Conservation (phyloP, 2,329 filamentous ascomycete genomes). For the Xylariaceae sp. region DNA sequence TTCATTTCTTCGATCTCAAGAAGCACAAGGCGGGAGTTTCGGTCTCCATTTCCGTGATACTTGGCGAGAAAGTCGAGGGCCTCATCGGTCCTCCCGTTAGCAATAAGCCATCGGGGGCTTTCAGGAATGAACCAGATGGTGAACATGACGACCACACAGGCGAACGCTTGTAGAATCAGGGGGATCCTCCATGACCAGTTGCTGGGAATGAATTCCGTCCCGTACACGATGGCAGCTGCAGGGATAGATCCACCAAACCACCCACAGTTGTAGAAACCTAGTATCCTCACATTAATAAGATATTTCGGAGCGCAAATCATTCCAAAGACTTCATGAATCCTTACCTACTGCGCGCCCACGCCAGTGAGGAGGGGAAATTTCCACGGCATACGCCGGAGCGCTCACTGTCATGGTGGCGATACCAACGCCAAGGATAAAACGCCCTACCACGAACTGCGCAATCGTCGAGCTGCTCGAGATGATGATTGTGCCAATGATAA, state of each 20-base stretch:
- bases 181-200: slow-evolving; percentile 59
- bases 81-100: slow-evolving; percentile 49
- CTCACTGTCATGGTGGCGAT: slow-evolving; percentile 57
- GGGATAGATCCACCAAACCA: slow-evolving; percentile 60
- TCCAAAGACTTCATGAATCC: neutral
- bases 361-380: slow-evolving; percentile 58
- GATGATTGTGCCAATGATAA: slow-evolving; percentile 54
- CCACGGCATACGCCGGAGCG: slow-evolving; percentile 56
- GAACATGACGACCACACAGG: slow-evolving; percentile 49
- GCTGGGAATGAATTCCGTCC: slow-evolving; percentile 51
- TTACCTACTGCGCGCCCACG: slow-evolving; percentile 54
- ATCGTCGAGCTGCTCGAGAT: slow-evolving; percentile 47
- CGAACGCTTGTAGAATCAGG: slow-evolving; percentile 54
- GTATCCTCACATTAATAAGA: slow-evolving; percentile 6
- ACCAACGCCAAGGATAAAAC: slow-evolving; percentile 54
- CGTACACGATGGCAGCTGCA: slow-evolving; percentile 57
- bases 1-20: slow-evolving; percentile 52
- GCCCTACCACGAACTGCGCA: slow-evolving; percentile 53
- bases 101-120: slow-evolving; percentile 51
- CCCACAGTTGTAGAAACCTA: slow-evolving; percentile 59
- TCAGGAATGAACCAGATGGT: slow-evolving; percentile 50
- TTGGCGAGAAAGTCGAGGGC: slow-evolving; percentile 50
- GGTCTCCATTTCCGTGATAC: slow-evolving; percentile 53
- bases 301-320: neutral
- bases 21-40: slow-evolving; percentile 47